Base-by-base conservation (phyloP, 805 yeast species). In the Scheffersomyces spartinae region DNA sequence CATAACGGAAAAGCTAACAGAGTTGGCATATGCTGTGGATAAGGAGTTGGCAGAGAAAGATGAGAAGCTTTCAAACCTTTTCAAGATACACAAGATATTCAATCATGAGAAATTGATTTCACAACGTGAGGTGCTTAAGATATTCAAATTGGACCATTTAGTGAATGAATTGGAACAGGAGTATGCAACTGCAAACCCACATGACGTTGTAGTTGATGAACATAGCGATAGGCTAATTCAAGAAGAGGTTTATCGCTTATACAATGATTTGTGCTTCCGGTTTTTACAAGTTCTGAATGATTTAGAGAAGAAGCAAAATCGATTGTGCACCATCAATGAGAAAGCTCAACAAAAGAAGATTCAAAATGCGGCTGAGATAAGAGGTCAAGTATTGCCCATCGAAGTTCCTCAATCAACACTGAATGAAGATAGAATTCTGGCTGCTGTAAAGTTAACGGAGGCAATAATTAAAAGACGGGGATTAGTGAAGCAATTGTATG, bases 261-360 rank as follows among this genome's bases (percentile, higher is more conserved):
- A 49, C n/a, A 59, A 58, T 26, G 65, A 60, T 31, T 40, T 59
- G 27, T 41, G 50, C 5, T 60, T 45, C 26, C 64, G 56, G 34
- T 38, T 38, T 10, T 37, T 57, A 17, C 49, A 48, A 23, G 39
- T 47, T 26, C 39, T 42, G 28, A 52, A 58, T 13, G 58, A 54
- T 17, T 35, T 55, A 11, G 33, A 36, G 6, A 27, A 31, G 25
- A 34, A 23, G 5, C 15, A 32, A n/a, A 9, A 10, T 9, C 26
- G 27, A 13, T 43, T 32, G 25, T 23, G 25, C n/a, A 12, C 13
- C 9, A 21, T 36, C 9, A 28, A 29, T 17, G 49, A 43, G 19
- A 15, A 15, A 27, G 11, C 31, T 13, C 27, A 34, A 34, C 10
- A 27, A 20, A 13, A 12, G 8, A 13, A 28, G 17, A 25, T 35